These are phyloP conservation scores for Linnemannia exigua DNA, from an alignment of 192 early-diverging fungal genomes.

Conservation along the genomic window DNA sequence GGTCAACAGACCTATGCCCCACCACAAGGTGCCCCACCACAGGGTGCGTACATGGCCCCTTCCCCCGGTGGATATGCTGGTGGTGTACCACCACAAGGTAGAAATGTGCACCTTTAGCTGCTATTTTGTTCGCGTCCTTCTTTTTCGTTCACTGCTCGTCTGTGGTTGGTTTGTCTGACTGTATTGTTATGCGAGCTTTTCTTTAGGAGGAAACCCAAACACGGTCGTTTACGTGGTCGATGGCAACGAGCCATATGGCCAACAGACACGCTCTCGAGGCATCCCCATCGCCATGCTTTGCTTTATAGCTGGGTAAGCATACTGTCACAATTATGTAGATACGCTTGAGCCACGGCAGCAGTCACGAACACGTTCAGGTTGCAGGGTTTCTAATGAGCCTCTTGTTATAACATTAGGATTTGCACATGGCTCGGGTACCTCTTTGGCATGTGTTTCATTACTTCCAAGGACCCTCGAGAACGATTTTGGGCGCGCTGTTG, in stretches of 20 bases:
- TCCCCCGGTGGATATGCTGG: conserved; percentile 1
- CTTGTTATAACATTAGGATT: conserved; percentile 9
- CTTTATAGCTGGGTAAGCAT: conserved; percentile 40
- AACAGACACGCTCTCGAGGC: not conserved
- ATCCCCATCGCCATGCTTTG: conserved; percentile 33
- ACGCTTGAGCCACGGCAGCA: too few relatives aligned
- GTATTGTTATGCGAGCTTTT: not conserved
- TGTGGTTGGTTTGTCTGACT: not conserved
- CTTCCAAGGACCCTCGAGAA: conserved; percentile 26
- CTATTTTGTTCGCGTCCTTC: not conserved
- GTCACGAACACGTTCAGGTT: too few relatives aligned
- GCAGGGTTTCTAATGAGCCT: not conserved
- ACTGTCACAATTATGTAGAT: not conserved
- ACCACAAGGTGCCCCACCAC: not conserved
- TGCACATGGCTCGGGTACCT: conserved; percentile 45
- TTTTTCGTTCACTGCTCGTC: not conserved
- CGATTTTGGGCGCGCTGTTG: conserved; percentile 26
- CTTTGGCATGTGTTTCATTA: conserved; percentile 33
- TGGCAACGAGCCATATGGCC: not conserved
- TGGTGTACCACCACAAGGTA: too few relatives aligned
- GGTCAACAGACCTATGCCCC: conserved; percentile 1
- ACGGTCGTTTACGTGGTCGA: conserved; percentile 22
- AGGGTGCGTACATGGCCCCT: not conserved
- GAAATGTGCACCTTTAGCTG: too few relatives aligned
- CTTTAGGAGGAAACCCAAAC: not conserved